Base-by-base conservation (phyloP, 2,329 filamentous ascomycete species). In the Fusarium sp. region DNA sequence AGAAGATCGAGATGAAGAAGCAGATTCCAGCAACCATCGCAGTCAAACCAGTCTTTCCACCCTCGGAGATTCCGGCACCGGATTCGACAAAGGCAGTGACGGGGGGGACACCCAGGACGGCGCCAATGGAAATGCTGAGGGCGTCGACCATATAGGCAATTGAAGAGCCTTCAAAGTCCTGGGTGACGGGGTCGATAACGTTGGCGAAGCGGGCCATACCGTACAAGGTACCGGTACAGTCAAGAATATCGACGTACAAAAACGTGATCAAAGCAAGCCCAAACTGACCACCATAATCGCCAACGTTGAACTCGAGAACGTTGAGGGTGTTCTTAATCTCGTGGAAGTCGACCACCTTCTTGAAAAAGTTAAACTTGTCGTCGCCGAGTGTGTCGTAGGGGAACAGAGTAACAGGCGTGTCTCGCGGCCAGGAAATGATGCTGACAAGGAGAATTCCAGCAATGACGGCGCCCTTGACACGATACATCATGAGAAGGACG, bases 71-170 rank as follows among this genome's bases (percentile, higher is more conserved):
- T 73, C 94, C 94, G 9, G 94, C 94, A 77, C 94, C 94, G n/a
- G 91, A 94, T 81, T 97, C 94, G 75, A 97, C 90, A 77, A 94
- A 97, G 11, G 94, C 93, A 1, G 94, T 97, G 6, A 97, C 93
- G 0, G 94, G 94, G 0, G 94, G 91, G 10, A 87, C 88, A 52
- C 94, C 94, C 50, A 97, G 85, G 2, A 97, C 83, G 6, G 92
- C 89, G 4, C 94, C 94, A 67, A 97, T 92, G 1, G 92, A 93
- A 73, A 97, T 94, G 73, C 82, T 82, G 40, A 95, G 82, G 1
- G 94, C 93, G 74, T 97, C 94, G 23, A 96, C 91, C 80, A 93
- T 89, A 80, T 97, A 97, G 16, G 94, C 94, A 18, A 94, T 84
- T 2, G 94, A 91, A 15, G 92, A 95, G 60, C 94, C 92, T 79